phyloP scores from a whole-genome alignment of 257 asterid genomes.

The Petunia axillaris region DNA sequence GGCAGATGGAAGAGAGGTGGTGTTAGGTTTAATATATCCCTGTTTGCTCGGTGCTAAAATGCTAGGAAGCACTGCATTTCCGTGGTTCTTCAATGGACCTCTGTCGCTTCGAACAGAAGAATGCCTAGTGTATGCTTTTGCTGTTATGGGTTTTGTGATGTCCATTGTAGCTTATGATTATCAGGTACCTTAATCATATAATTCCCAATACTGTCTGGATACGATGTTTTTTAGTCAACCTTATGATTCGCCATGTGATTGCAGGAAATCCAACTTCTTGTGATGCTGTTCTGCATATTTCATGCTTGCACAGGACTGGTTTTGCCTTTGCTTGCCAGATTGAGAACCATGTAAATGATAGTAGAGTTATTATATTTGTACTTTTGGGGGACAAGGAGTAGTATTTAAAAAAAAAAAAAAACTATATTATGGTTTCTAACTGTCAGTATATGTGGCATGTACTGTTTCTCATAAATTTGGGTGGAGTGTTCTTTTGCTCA shows the following conservation, averaged over 20 bases:
- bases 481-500: not conserved
- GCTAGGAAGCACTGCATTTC: conserved; percentile 86
- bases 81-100: conserved; percentile 68
- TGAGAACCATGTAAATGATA: conserved; percentile 72
- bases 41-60: conserved; percentile 83
- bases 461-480: not conserved
- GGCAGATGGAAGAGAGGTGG: conserved; percentile 93
- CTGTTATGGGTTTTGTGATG: conserved; percentile 62
- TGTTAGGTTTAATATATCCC: conserved; percentile 80
- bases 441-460: not conserved
- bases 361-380: not conserved
- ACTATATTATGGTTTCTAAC: not conserved
- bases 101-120: conserved; percentile 70
- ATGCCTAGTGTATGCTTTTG: conserved; percentile 53
- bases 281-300: conserved; percentile 66
- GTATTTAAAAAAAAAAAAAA: no score
- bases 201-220: not conserved
- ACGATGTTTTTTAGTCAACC: not conserved
- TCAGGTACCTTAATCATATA: conserved; percentile 54
- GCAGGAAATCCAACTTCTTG: conserved; percentile 80
- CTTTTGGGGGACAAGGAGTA: no score
- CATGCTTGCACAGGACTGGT: conserved; percentile 72
- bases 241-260: conserved; percentile 25
- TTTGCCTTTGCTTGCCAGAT: conserved; percentile 84
- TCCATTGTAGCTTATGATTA: conserved; percentile 78